Conservation (phyloP, 139 green algal species). For the Volvox reticuliferus region DNA sequence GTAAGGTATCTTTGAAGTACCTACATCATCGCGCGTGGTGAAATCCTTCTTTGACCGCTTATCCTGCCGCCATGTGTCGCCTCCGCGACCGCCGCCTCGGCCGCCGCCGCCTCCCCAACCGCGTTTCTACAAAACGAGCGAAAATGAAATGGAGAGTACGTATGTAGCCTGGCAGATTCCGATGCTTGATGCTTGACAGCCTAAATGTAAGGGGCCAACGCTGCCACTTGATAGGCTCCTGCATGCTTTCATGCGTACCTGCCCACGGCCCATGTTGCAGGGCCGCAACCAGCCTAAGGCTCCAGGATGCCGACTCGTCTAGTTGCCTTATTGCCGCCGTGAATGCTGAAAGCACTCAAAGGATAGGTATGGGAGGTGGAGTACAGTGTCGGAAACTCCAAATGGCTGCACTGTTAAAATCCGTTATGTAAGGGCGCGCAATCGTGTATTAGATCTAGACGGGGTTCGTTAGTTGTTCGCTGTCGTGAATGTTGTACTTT, state of each 20-base stretch:
- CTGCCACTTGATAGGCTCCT: no score
- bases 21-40: slow-evolving; percentile 16
- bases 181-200: background rate
- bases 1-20: background rate
- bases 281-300: background rate
- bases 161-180: background rate
- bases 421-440: no score
- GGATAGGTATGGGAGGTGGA: no score
- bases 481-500: no score
- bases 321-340: no score
- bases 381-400: no score
- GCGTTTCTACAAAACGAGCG: slow-evolving; percentile 16
- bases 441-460: no score
- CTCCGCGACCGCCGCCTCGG: slow-evolving; percentile 26
- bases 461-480: no score
- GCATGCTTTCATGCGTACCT: background rate
- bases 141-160: background rate
- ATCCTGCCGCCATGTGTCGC: slow-evolving; percentile 27
- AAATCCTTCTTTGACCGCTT: slow-evolving; percentile 20
- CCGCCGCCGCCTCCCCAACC: slow-evolving; percentile 31
- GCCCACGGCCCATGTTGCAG: slow-evolving; percentile 14
- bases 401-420: no score
- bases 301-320: no score
- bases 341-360: no score
- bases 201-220: no score